Evolutionary conservation across 1,284 basidiomycete genomes (phyloP).

Genomic region (Cryptococcus deneoformans): DNA sequence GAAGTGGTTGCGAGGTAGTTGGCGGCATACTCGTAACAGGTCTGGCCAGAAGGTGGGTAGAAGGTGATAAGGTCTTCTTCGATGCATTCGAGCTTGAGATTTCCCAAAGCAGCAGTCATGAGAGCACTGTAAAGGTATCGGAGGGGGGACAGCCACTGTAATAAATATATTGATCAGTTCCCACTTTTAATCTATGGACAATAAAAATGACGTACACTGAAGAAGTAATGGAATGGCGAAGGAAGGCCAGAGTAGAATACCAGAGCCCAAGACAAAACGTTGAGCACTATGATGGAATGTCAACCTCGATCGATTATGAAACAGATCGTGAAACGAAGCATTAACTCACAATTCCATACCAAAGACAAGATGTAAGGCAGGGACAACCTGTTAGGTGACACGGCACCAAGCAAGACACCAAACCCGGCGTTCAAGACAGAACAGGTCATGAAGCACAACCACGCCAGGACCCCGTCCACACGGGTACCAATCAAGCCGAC

Average conservation of each 20-base stretch:
- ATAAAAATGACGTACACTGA: constrained; percentile 43
- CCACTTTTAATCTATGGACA: background rate
- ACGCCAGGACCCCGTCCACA: background rate
- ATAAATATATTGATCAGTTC: background rate
- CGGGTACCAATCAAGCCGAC: background rate
- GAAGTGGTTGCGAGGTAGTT: constrained; percentile 62
- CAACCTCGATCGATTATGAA: background rate
- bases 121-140: background rate
- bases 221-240: constrained; percentile 72
- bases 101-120: constrained; percentile 32
- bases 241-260: constrained; percentile 51
- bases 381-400: background rate
- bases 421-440: background rate
- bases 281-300: background rate
- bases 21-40: constrained; percentile 67
- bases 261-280: background rate
- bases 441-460: background rate
- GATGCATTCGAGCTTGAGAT: constrained; percentile 65
- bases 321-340: background rate
- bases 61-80: constrained; percentile 67
- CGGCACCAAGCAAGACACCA: background rate
- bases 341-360: background rate
- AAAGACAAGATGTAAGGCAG: background rate
- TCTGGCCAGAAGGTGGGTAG: constrained; percentile 66
- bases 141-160: background rate